These are phyloP conservation scores for Persicaria tinctoria DNA, from an alignment of 148 eudicot genomes.

Conservation along the genomic window DNA sequence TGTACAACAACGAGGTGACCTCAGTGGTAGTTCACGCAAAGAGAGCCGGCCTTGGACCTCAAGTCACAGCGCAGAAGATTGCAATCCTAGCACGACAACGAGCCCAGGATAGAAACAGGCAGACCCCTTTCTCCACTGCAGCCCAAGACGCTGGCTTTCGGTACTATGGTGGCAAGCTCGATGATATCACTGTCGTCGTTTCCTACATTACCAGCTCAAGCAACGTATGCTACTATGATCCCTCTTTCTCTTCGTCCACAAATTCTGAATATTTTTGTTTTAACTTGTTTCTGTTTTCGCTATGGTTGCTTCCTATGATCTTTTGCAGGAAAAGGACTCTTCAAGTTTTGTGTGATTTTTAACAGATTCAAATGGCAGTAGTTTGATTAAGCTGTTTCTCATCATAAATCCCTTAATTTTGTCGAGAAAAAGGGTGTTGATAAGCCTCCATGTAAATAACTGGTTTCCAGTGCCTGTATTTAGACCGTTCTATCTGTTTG, in stretches of 20 bases:
- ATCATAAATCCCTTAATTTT: neutral
- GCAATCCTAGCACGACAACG: slow-evolving; percentile 66
- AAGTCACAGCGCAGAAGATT: slow-evolving; percentile 61
- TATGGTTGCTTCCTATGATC: too few relatives aligned
- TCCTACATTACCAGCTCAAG: slow-evolving; percentile 40
- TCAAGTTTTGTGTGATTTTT: neutral
- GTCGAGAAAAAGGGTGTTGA: neutral
- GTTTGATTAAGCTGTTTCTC: slow-evolving; percentile 3
- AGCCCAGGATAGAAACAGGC: slow-evolving; percentile 49
- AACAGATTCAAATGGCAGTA: neutral
- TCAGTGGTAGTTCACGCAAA: slow-evolving; percentile 54
- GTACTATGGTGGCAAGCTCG: slow-evolving; percentile 66
- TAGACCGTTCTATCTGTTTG: neutral
- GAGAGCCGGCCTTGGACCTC: slow-evolving; percentile 54
- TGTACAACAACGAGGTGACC: slow-evolving; percentile 60
- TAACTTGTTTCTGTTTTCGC: neutral
- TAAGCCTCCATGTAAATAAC: neutral
- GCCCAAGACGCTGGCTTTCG: slow-evolving; percentile 71
- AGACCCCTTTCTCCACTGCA: slow-evolving; percentile 66
- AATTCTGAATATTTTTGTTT: neutral
- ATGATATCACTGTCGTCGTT: slow-evolving; percentile 68
- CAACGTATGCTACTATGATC: slow-evolving; percentile 22
- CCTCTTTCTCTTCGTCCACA: neutral
- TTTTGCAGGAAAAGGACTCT: slow-evolving; percentile 5
- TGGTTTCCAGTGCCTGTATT: neutral